Conservation (phyloP, 768 basidiomycete species). For the Leccinellum rugosiceps region DNA sequence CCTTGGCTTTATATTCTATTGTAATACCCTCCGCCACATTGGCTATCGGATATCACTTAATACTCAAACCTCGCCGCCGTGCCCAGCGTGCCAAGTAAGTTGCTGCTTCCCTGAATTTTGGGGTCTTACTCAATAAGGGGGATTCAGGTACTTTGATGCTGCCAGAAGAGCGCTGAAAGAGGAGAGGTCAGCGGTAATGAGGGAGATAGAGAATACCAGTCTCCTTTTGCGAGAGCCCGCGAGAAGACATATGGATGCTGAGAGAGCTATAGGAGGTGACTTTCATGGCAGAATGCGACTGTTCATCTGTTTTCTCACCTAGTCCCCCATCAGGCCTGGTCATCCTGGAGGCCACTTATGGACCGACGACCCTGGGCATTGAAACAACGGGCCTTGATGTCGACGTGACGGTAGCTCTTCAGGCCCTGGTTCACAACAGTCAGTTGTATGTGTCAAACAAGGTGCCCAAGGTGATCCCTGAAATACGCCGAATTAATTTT, state of each 20-base stretch:
- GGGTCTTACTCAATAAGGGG: slow-evolving; percentile 15
- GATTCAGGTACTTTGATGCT: slow-evolving; percentile 59
- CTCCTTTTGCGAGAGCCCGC: slow-evolving; percentile 67
- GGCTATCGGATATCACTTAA: slow-evolving; percentile 52
- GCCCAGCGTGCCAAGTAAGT: slow-evolving; percentile 51
- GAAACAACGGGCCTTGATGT: slow-evolving; percentile 55
- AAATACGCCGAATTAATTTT: background rate
- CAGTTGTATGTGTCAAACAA: slow-evolving; percentile 77
- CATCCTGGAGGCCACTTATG: slow-evolving; percentile 73
- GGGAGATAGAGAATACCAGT: slow-evolving; percentile 61
- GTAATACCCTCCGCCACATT: slow-evolving; percentile 55
- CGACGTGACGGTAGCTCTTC: slow-evolving; percentile 79
- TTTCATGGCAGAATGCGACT: slow-evolving; percentile 9
- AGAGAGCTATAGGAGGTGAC: slow-evolving; percentile 66
- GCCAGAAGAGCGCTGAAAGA: slow-evolving; percentile 62
- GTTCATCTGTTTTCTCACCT: slow-evolving; percentile 14
- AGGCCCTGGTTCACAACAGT: slow-evolving; percentile 75
- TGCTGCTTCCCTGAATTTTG: slow-evolving; percentile 6
- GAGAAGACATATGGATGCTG: slow-evolving; percentile 56
- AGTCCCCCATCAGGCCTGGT: slow-evolving; percentile 55
- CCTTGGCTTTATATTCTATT: slow-evolving; percentile 47
- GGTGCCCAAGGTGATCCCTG: slow-evolving; percentile 58
- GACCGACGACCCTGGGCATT: slow-evolving; percentile 48
- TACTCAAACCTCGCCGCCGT: slow-evolving; percentile 54
- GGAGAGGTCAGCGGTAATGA: slow-evolving; percentile 57